Evolutionary conservation across 2,329 filamentous ascomycete species (phyloP).

Genomic region (Volutella citrinella): DNA sequence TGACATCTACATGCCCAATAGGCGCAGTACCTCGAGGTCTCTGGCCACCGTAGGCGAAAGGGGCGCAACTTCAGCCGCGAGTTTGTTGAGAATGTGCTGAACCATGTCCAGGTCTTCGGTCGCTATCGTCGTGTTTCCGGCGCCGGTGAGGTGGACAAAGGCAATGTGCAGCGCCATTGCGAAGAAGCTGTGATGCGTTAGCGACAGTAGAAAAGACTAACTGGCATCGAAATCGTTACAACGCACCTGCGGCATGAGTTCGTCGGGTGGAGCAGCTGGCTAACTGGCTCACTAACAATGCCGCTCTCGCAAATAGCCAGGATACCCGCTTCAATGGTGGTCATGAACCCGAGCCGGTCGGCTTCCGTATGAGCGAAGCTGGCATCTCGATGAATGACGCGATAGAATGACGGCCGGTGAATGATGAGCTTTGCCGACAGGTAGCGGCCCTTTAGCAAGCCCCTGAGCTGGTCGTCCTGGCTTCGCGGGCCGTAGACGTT

Average conservation of each 20-base stretch:
- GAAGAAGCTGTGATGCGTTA: conserved; percentile 5
- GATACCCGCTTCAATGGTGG: conserved; percentile 5
- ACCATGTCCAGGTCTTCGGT: conserved; percentile 2
- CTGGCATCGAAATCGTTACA: not conserved
- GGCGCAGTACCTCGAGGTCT: conserved; percentile 9
- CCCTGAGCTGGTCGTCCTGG: conserved; percentile 2
- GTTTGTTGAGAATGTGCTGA: not conserved
- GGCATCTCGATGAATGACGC: conserved; percentile 3
- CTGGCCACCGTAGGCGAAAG: conserved; percentile 7
- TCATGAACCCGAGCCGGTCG: conserved; percentile 3
- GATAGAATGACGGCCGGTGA: conserved; percentile 12
- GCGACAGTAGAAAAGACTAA: not conserved
- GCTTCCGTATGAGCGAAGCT: not conserved
- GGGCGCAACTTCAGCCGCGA: not conserved
- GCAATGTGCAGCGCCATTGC: conserved; percentile 12
- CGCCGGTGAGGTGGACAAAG: conserved; percentile 1
- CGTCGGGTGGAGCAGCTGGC: conserved; percentile 10
- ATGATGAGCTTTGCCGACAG: conserved; percentile 12
- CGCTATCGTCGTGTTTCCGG: not conserved
- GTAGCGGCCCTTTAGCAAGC: conserved; percentile 6
- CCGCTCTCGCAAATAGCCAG: conserved; percentile 1
- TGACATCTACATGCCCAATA: too few relatives aligned
- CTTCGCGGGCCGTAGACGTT: not conserved
- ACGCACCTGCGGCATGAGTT: conserved; percentile 16
- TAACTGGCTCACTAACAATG: conserved; percentile 8